These are phyloP conservation scores for Sarcodon sp. DNA, from an alignment of 768 basidiomycete species.

Conservation along the genomic window DNA sequence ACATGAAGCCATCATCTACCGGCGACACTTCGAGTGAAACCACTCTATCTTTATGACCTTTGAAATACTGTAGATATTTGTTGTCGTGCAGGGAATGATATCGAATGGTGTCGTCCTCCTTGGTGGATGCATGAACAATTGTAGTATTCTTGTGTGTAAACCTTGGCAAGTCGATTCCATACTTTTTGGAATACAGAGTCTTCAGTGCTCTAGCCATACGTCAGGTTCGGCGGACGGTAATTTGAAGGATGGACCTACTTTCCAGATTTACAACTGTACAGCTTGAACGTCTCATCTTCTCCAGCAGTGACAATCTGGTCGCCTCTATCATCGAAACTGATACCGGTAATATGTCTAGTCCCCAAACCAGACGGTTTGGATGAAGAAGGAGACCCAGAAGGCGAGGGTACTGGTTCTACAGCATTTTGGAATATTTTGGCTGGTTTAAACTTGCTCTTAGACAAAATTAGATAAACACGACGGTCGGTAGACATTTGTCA, in stretches of 20 bases:
- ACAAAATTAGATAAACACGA: background rate
- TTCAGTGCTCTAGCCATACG: constrained; percentile 41
- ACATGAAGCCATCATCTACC: constrained; percentile 91
- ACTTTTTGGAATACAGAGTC: constrained; percentile 86
- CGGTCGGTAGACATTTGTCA: background rate
- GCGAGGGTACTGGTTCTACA: constrained; percentile 39
- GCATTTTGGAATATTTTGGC: constrained; percentile 80
- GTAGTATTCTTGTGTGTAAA: constrained; percentile 87
- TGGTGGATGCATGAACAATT: constrained; percentile 86
- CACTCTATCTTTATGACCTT: constrained; percentile 84
- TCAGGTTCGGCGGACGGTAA: constrained; percentile 6
- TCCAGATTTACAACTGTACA: constrained; percentile 85
- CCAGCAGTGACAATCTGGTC: constrained; percentile 76
- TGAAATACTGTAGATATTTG: constrained; percentile 92
- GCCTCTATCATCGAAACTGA: constrained; percentile 86
- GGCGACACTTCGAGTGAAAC: constrained; percentile 88
- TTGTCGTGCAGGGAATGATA: constrained; percentile 96
- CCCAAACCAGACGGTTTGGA: constrained; percentile 20
- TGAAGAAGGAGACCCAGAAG: constrained; percentile 4
- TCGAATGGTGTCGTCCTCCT: constrained; percentile 88
- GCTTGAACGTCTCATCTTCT: constrained; percentile 85
- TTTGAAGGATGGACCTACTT: constrained; percentile 57
- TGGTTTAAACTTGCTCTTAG: constrained; percentile 69
- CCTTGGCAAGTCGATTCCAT: constrained; percentile 87
- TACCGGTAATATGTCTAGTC: constrained; percentile 71